These are phyloP conservation scores for Talaromyces borbonicus DNA, from an alignment of 495 filamentous ascomycete genomes.

Conservation along the genomic window DNA sequence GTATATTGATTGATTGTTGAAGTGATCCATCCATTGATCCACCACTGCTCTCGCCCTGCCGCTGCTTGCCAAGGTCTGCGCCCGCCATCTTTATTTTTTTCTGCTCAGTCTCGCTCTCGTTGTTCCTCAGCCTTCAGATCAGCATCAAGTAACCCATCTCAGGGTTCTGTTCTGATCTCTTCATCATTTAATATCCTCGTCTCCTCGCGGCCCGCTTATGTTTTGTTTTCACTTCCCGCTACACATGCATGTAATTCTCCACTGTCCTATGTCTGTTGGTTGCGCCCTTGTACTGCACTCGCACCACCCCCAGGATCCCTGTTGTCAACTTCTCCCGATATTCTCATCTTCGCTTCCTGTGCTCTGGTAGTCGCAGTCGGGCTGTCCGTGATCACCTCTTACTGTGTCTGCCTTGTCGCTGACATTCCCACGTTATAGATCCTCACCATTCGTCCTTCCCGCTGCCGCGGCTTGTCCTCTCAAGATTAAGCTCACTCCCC, in stretches of 20 bases:
- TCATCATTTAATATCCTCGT: slow-evolving; percentile 9
- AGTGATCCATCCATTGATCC: slow-evolving; percentile 9
- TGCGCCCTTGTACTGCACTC: background rate
- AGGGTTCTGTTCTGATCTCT: slow-evolving; percentile 6
- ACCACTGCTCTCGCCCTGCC: slow-evolving; percentile 10
- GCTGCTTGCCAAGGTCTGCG: slow-evolving; percentile 9
- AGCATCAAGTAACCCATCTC: slow-evolving; percentile 8
- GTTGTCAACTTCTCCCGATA: background rate
- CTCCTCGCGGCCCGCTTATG: background rate
- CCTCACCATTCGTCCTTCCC: no score
- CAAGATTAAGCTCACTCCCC: no score
- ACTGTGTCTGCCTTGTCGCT: background rate
- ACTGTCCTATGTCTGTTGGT: background rate
- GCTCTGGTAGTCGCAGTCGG: no score
- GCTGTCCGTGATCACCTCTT: background rate
- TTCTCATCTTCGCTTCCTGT: no score
- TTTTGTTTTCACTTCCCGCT: slow-evolving; percentile 1
- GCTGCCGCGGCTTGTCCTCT: no score
- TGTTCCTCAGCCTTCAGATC: slow-evolving; percentile 3
- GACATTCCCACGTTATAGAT: no score
- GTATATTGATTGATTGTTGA: slow-evolving; percentile 4
- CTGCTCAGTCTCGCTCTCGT: background rate
- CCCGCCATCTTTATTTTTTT: slow-evolving; percentile 7
- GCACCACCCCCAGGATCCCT: background rate
- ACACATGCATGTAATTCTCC: slow-evolving; percentile 3